Percentiles rank a stretch among this genome's conserved stretches.
Evolutionary conservation across 2,329 filamentous ascomycete species (phyloP).

Genomic region (Pestalotiopsis sp.): DNA sequence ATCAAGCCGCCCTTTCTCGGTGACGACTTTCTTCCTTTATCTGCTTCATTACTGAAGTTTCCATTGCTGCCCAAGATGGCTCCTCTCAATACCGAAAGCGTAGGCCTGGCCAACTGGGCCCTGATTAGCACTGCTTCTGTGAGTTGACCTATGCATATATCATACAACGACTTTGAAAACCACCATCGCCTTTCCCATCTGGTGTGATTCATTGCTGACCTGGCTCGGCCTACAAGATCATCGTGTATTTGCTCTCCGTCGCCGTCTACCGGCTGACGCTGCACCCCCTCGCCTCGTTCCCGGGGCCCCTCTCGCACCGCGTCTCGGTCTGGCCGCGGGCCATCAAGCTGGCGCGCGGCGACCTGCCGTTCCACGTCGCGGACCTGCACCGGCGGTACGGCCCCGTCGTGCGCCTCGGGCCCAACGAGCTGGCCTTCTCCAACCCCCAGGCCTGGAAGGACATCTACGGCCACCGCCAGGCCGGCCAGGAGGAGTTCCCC

Average conservation of each 20-base stretch:
- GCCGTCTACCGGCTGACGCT: constrained; percentile 31
- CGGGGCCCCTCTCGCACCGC: constrained; percentile 30
- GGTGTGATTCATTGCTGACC: background rate
- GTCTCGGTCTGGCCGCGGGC: constrained; percentile 25
- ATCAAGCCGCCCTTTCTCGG: background rate
- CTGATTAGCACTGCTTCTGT: background rate
- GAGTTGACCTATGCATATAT: background rate
- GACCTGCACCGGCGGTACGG: constrained; percentile 41
- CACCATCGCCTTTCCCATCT: background rate
- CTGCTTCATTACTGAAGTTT: background rate
- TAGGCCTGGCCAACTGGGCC: background rate
- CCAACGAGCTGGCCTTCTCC: constrained; percentile 43
- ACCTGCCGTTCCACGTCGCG: constrained; percentile 25
- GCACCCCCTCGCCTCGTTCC: constrained; percentile 28
- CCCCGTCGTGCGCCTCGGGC: constrained; percentile 41
- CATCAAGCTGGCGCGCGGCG: constrained; percentile 25
- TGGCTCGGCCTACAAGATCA: constrained; percentile 11
- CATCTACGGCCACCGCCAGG: constrained; percentile 40
- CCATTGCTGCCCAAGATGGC: background rate
- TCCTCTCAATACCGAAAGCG: background rate
- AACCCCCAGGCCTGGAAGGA: constrained; percentile 41
- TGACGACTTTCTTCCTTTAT: background rate
- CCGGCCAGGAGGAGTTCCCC: constrained; percentile 30
- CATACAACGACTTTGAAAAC: background rate
- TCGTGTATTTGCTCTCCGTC: constrained; percentile 20